A percentile compares a stretch with the other conserved stretches of the same genome.
Evolutionary conservation across 495 filamentous ascomycete genomes (phyloP).

Genomic region (Aspergillus cavernicola): DNA sequence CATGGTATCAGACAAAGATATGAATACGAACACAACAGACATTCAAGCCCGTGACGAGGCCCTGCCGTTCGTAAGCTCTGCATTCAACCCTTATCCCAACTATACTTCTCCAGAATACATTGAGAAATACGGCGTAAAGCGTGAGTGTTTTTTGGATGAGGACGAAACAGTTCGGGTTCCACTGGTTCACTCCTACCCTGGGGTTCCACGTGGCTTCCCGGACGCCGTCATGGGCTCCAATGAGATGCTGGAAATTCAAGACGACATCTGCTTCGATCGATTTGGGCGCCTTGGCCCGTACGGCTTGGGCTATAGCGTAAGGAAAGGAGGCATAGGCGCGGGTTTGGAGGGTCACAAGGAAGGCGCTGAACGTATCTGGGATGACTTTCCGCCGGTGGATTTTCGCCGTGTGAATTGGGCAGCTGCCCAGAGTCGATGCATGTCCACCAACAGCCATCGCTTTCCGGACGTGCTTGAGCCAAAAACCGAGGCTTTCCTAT

Average conservation of each 20-base stretch:
- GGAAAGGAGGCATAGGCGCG: slow-evolving; percentile 74
- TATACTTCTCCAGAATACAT: slow-evolving; percentile 60
- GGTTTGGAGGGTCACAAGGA: slow-evolving; percentile 77
- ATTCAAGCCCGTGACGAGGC: slow-evolving; percentile 22
- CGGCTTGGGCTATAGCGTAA: slow-evolving; percentile 75
- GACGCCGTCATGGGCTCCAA: slow-evolving; percentile 79
- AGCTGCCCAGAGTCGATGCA: slow-evolving; percentile 66
- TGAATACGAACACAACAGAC: slow-evolving; percentile 4
- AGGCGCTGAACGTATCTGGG: slow-evolving; percentile 71
- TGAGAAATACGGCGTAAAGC: slow-evolving; percentile 55
- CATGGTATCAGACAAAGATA: slow-evolving; percentile 18
- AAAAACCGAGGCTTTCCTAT: slow-evolving; percentile 41
- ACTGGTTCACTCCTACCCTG: slow-evolving; percentile 62
- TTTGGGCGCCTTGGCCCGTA: slow-evolving; percentile 87
- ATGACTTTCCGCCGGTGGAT: slow-evolving; percentile 62
- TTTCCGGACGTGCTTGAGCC: slow-evolving; percentile 53
- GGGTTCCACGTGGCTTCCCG: slow-evolving; percentile 76
- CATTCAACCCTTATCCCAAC: slow-evolving; percentile 66
- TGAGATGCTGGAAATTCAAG: slow-evolving; percentile 69
- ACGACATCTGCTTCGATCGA: slow-evolving; percentile 92
- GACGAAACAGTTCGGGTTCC: slow-evolving; percentile 62
- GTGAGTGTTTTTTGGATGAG: slow-evolving; percentile 73
- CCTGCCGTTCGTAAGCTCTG: slow-evolving; percentile 42
- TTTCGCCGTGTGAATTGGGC: slow-evolving; percentile 73
- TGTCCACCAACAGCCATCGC: slow-evolving; percentile 63